Percentiles rank a stretch among this genome's conserved stretches.
phyloP scores from a whole-genome alignment of 768 basidiomycete species.

The Dioszegia crocea region DNA sequence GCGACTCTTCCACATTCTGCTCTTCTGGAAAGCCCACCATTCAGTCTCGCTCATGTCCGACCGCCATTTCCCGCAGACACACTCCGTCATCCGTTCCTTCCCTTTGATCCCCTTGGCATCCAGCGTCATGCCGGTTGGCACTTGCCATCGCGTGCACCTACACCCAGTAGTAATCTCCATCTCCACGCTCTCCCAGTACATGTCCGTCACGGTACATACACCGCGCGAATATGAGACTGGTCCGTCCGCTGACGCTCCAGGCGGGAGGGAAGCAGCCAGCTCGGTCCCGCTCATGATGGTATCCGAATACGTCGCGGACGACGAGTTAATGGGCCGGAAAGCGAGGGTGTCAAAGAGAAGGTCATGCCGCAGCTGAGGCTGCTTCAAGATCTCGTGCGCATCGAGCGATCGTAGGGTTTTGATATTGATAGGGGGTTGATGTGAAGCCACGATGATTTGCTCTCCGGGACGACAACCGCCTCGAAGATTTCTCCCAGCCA shows the following conservation, averaged over 20 bases:
- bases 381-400: conserved; percentile 75
- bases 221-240: neutral
- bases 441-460: conserved; percentile 24
- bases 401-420: conserved; percentile 80
- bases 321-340: conserved; percentile 47
- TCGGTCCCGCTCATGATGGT: conserved; percentile 1
- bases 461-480: neutral
- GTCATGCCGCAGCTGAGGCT: conserved; percentile 88
- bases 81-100: conserved; percentile 11
- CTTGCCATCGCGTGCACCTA: conserved; percentile 47
- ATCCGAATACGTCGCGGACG: conserved; percentile 18
- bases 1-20: conserved; percentile 25
- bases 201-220: conserved; percentile 59
- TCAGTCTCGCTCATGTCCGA: conserved; percentile 22
- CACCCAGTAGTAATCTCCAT: conserved; percentile 76
- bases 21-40: conserved; percentile 24
- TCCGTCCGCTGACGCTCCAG: neutral
- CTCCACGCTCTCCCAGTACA: conserved; percentile 77
- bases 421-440: conserved; percentile 71
- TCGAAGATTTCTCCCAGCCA: conserved; percentile 1
- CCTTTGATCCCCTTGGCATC: conserved; percentile 1
- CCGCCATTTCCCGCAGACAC: conserved; percentile 37
- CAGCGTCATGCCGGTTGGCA: neutral
- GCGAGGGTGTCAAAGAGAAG: conserved; percentile 68
- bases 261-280: neutral